A percentile compares a stretch with the other conserved stretches of the same genome.
These are phyloP conservation scores for Leccinum boreale DNA, from an alignment of 768 basidiomycete species.

Conservation along the genomic window DNA sequence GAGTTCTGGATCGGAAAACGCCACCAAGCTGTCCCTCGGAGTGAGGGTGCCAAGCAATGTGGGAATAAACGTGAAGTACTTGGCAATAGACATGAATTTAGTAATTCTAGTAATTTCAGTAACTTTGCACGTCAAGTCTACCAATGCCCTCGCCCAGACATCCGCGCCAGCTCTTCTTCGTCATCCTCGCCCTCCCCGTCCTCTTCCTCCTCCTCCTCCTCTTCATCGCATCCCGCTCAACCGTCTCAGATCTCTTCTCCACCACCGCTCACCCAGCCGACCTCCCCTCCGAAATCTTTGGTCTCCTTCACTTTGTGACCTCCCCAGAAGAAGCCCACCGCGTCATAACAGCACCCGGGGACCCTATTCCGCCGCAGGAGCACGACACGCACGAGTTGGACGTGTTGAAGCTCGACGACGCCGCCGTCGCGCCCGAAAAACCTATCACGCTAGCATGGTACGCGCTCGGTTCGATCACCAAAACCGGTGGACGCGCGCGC, in stretches of 20 bases:
- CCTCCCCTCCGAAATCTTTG: conserved; percentile 58
- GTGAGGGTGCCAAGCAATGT: too few relatives aligned
- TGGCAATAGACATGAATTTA: background rate
- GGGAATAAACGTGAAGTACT: too few relatives aligned
- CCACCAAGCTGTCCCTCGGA: too few relatives aligned
- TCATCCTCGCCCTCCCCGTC: conserved; percentile 31
- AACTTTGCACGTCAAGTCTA: background rate
- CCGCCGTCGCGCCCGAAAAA: conserved; percentile 43
- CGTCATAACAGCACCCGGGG: conserved; percentile 15
- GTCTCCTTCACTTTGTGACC: conserved; percentile 64
- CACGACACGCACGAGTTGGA: background rate
- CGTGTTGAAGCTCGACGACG: conserved; percentile 17
- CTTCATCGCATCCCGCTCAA: conserved; percentile 37
- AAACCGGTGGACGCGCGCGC: background rate
- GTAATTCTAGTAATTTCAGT: background rate
- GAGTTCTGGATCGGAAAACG: background rate
- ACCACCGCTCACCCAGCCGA: conserved; percentile 41
- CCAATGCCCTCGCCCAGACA: conserved; percentile 28
- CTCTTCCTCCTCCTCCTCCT: conserved; percentile 35
- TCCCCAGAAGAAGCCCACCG: conserved; percentile 29
- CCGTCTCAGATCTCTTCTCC: conserved; percentile 32
- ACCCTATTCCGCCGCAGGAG: background rate
- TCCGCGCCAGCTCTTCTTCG: conserved; percentile 43
- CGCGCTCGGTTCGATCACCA: conserved; percentile 38
- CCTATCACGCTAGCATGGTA: conserved; percentile 54